Evolutionary conservation across 1,284 basidiomycete species (phyloP).

Genomic region (Moniliophthora roreri): DNA sequence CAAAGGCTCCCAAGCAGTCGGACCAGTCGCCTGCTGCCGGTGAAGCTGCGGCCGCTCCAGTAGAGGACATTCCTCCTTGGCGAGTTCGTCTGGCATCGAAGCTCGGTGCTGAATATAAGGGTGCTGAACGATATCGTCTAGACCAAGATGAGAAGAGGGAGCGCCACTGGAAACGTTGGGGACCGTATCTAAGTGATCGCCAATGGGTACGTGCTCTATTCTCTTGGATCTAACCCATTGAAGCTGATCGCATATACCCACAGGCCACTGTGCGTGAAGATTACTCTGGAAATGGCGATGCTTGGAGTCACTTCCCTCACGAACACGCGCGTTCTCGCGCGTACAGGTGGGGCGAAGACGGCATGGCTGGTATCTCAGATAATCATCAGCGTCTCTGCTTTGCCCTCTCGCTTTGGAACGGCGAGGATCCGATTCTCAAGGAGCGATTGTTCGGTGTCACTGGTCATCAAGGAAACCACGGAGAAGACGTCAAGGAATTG

Average conservation of each 20-base stretch:
- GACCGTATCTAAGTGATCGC: slow-evolving; percentile 93
- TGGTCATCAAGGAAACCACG: slow-evolving; percentile 96
- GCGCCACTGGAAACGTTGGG: slow-evolving; percentile 97
- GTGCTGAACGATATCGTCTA: slow-evolving; percentile 71
- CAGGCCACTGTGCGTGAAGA: slow-evolving; percentile 98
- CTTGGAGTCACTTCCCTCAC: slow-evolving; percentile 98
- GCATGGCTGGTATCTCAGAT: slow-evolving; percentile 94
- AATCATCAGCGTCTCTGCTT: slow-evolving; percentile 95
- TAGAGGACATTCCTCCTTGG: slow-evolving; percentile 36
- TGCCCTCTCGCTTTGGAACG: slow-evolving; percentile 93
- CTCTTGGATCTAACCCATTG: slow-evolving; percentile 6
- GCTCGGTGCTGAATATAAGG: slow-evolving; percentile 61
- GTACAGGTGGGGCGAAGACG: slow-evolving; percentile 98
- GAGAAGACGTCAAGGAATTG: slow-evolving; percentile 97
- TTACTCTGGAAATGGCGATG: slow-evolving; percentile 94
- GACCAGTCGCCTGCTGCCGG: slow-evolving; percentile 31
- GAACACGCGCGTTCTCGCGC: slow-evolving; percentile 92
- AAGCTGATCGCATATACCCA: slow-evolving; percentile 12
- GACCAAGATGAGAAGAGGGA: slow-evolving; percentile 66
- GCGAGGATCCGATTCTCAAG: slow-evolving; percentile 91
- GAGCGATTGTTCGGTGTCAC: slow-evolving; percentile 95
- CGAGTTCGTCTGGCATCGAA: slow-evolving; percentile 59
- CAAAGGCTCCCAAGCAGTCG: slow-evolving; percentile 43
- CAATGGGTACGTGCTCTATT: slow-evolving; percentile 80
- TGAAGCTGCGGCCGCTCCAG: slow-evolving; percentile 24